Conservation (phyloP, 2,329 filamentous ascomycete genomes). For the Scolecobasidium constrictum region DNA sequence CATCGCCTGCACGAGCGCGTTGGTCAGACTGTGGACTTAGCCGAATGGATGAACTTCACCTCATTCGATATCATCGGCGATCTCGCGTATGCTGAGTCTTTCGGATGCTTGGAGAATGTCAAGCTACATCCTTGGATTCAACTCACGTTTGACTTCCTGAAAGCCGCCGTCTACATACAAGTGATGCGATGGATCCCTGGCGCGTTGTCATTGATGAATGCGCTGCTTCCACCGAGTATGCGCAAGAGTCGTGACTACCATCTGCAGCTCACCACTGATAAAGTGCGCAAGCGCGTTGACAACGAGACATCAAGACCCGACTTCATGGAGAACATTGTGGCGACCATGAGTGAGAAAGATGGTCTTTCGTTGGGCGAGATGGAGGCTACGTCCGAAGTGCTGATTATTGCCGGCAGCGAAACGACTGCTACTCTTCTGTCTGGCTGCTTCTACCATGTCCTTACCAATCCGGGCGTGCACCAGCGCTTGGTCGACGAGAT, state of each 20-base stretch:
- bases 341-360: constrained; percentile 23
- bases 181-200: too few relatives aligned
- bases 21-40: constrained; percentile 1
- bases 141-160: neutral
- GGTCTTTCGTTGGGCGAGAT: constrained; percentile 24
- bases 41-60: constrained; percentile 5
- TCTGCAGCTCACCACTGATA: constrained; percentile 9
- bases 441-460: neutral
- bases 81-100: constrained; percentile 10
- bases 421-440: constrained; percentile 24
- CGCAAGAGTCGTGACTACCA: constrained; percentile 11
- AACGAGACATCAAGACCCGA: constrained; percentile 22
- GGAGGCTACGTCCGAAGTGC: constrained; percentile 22
- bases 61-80: constrained; percentile 11
- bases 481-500: constrained; percentile 4
- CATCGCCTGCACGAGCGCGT: neutral
- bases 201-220: neutral
- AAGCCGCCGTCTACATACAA: too few relatives aligned
- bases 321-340: constrained; percentile 27
- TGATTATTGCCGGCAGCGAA: constrained; percentile 35
- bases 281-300: constrained; percentile 18
- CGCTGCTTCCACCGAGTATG: neutral
- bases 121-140: constrained; percentile 4
- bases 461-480: neutral
- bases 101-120: constrained; percentile 1